Evolutionary conservation across 768 basidiomycete species (phyloP).

Genomic region (Xerocomellus intermedius): DNA sequence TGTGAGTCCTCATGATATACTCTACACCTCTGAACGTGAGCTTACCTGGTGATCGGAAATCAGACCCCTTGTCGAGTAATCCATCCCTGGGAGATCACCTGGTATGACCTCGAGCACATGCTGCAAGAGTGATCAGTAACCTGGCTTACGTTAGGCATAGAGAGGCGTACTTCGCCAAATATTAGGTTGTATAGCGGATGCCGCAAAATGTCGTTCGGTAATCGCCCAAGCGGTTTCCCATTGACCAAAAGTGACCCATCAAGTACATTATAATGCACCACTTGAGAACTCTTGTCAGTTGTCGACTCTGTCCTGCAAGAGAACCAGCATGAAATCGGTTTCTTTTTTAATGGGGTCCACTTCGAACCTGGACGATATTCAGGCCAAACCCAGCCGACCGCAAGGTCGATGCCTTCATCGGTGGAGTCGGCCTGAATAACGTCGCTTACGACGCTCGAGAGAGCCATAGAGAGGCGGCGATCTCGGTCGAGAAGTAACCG

Average conservation of each 20-base stretch:
- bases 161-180: slow-evolving; percentile 19
- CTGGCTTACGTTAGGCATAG: neutral
- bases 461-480: slow-evolving; percentile 25
- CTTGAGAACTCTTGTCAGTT: slow-evolving; percentile 14
- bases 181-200: slow-evolving; percentile 22
- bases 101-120: slow-evolving; percentile 23
- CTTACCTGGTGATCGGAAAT: slow-evolving; percentile 21
- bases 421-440: neutral
- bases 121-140: slow-evolving; percentile 11
- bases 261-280: slow-evolving; percentile 22
- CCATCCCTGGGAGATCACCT: slow-evolving; percentile 25
- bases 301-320: slow-evolving; percentile 14
- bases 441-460: slow-evolving; percentile 16
- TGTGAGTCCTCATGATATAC: neutral
- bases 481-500: slow-evolving; percentile 31
- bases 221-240: slow-evolving; percentile 24
- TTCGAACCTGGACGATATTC: slow-evolving; percentile 23
- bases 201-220: slow-evolving; percentile 18
- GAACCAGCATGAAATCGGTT: slow-evolving; percentile 26
- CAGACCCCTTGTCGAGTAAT: slow-evolving; percentile 20
- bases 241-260: slow-evolving; percentile 29
- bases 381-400: slow-evolving; percentile 22
- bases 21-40: neutral
- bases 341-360: slow-evolving; percentile 15
- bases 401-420: slow-evolving; percentile 18